Evolutionary conservation across 306 rosid species (phyloP), one percentile per base, ranked within the genome.

Genomic region (Begonia peltatifolia): DNA sequence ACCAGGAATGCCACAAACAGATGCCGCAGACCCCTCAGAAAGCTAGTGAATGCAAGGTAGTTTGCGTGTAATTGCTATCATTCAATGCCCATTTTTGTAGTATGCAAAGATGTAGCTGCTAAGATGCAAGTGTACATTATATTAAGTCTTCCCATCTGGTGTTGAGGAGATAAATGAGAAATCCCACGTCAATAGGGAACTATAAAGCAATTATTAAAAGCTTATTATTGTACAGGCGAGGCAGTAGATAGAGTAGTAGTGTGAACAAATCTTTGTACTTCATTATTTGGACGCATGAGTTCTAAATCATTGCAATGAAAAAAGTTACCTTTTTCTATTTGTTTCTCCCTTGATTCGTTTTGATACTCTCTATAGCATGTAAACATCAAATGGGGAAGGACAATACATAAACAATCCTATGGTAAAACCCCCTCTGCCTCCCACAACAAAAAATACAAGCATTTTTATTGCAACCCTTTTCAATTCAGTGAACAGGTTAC

Each of bases 71-170:
- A 76, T 70, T 80, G 64, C 57, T 53, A 65, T 59, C 14, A 68
- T 68, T 58, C 25, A 67, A 64, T 72, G 70, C 73, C 73, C 82
- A 73, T 63, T 84, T 84, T 87, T 77, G 88, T 74, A 77, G 88
- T 53, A 66, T 75, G 68, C n/a, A 69, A 69, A 51, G 62, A 58
- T 65, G 47, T 66, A 57, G 79, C 62, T 72, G 68, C 68, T 74
- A 68, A 70, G 63, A 62, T 68, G 62, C 55, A 73, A 81, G 66
- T 88, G 88, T 84, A 84, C 74, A 87, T 76, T 84, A 69, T 67
- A 66, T 73, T 58, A 30, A 30, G 8, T 30, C 38, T 5, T 30
- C 35, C 4, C 2, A 1, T 25, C 35, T 6, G 35, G 35, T 25
- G 35, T 25, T 25, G 15, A 52, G 68, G 41, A 63, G 42, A 67